Evolutionary conservation across 140 eudicot species (phyloP).

Genomic region (Bidens hawaiensis): DNA sequence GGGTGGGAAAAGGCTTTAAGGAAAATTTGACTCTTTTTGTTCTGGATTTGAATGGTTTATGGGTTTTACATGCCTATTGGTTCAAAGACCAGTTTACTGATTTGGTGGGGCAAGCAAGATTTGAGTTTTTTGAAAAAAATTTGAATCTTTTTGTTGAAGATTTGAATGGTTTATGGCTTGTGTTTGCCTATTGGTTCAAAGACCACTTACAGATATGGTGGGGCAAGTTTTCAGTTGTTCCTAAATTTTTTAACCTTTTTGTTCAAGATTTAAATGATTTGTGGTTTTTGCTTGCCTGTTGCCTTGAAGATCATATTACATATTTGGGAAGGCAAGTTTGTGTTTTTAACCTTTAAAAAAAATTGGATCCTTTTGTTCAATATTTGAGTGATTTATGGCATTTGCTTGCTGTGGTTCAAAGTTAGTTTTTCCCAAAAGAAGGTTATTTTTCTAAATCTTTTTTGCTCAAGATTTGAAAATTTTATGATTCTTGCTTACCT

Average conservation of each 20-base stretch:
- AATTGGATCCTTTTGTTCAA: not conserved
- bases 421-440: not conserved
- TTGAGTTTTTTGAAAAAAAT: conserved; percentile 23
- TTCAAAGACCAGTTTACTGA: not conserved
- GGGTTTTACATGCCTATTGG: not conserved
- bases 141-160: no score
- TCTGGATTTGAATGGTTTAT: no score
- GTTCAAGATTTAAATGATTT: conserved; percentile 8
- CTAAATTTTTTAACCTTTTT: no score
- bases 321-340: conserved; percentile 71
- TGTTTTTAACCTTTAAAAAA: not conserved
- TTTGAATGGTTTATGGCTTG: not conserved
- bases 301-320: conserved; percentile 73
- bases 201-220: no score
- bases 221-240: no score
- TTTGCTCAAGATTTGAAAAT: no score
- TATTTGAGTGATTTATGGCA: not conserved
- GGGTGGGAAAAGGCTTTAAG: no score
- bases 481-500: not conserved
- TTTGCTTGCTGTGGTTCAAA: not conserved
- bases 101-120: conserved; percentile 39
- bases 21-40: no score
- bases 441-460: no score
- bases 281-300: conserved; percentile 86
- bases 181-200: no score